Percentiles rank a stretch among this genome's conserved stretches.
phyloP scores from a whole-genome alignment of 768 basidiomycete genomes.

The Zangia roseola region DNA sequence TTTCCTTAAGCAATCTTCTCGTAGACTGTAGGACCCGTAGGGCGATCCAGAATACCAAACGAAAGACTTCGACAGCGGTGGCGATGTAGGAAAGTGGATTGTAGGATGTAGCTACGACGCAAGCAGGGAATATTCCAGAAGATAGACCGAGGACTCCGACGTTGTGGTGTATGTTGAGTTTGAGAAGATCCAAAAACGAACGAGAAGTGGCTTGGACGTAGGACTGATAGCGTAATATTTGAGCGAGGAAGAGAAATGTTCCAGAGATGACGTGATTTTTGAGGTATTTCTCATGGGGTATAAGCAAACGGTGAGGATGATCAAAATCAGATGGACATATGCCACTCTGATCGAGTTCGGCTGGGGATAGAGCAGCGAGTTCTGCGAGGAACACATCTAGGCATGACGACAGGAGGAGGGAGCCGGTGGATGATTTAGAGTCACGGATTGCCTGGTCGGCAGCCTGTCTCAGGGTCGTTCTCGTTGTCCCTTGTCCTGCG shows the following conservation, averaged over 20 bases:
- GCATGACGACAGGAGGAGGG: slow-evolving; percentile 50
- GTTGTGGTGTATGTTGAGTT: slow-evolving; percentile 33
- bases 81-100: slow-evolving; percentile 41
- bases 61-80: slow-evolving; percentile 46
- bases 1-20: slow-evolving; percentile 18
- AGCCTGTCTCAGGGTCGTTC: slow-evolving; percentile 31
- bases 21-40: slow-evolving; percentile 39
- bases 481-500: slow-evolving; percentile 52
- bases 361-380: slow-evolving; percentile 42
- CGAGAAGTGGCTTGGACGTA: slow-evolving; percentile 32
- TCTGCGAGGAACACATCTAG: slow-evolving; percentile 49
- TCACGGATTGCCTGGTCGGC: slow-evolving; percentile 41
- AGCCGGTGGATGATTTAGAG: slow-evolving; percentile 40
- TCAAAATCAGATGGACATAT: slow-evolving; percentile 47
- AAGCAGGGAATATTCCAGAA: slow-evolving; percentile 56
- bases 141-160: slow-evolving; percentile 51
- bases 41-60: slow-evolving; percentile 53
- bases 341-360: slow-evolving; percentile 34
- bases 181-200: slow-evolving; percentile 30
- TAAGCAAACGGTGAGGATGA: slow-evolving; percentile 39
- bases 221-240: slow-evolving; percentile 52
- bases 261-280: slow-evolving; percentile 51
- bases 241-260: slow-evolving; percentile 48
- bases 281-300: slow-evolving; percentile 33
- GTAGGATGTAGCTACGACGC: slow-evolving; percentile 46